These are phyloP conservation scores for Chenopodium quinoa DNA, from an alignment of 148 eudicot genomes.

Conservation along the genomic window DNA sequence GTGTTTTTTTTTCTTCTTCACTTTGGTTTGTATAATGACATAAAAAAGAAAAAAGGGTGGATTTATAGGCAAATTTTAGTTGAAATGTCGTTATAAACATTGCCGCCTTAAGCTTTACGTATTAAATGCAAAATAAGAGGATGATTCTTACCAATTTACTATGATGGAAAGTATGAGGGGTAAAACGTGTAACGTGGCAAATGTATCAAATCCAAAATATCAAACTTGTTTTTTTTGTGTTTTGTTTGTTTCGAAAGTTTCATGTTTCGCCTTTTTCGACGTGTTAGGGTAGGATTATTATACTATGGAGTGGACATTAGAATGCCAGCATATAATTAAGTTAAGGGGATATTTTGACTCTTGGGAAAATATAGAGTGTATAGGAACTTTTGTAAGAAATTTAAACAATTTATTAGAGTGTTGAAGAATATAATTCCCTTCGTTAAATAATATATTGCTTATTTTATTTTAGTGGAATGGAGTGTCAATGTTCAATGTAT, in stretches of 20 bases:
- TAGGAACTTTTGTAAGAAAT: too few species aligned
- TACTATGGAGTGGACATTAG: too few species aligned
- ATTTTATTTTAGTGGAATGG: too few species aligned
- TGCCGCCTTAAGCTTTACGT: not conserved
- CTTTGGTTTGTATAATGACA: too few species aligned
- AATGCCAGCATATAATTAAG: too few species aligned
- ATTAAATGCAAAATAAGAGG: not conserved
- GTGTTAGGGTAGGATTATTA: not conserved
- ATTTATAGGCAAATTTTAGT: not conserved
- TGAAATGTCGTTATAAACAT: constrained; percentile 2
- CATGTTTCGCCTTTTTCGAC: not conserved
- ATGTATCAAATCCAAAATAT: not conserved
- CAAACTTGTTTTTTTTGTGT: not conserved
- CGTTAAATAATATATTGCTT: too few species aligned
- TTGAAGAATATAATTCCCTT: too few species aligned
- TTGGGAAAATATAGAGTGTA: too few species aligned
- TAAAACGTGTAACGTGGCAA: not conserved
- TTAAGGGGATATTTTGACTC: too few species aligned
- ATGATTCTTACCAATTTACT: not conserved
- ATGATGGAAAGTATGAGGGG: not conserved
- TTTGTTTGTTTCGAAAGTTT: not conserved
- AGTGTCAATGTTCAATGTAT: too few species aligned
- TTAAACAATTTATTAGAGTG: too few species aligned
- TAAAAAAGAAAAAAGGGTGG: not conserved
- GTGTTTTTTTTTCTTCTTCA: not conserved